Evolutionary conservation across 495 filamentous ascomycete genomes (phyloP), one percentile per base, ranked within the genome.

Genomic region (Cenococcum geophilum): DNA sequence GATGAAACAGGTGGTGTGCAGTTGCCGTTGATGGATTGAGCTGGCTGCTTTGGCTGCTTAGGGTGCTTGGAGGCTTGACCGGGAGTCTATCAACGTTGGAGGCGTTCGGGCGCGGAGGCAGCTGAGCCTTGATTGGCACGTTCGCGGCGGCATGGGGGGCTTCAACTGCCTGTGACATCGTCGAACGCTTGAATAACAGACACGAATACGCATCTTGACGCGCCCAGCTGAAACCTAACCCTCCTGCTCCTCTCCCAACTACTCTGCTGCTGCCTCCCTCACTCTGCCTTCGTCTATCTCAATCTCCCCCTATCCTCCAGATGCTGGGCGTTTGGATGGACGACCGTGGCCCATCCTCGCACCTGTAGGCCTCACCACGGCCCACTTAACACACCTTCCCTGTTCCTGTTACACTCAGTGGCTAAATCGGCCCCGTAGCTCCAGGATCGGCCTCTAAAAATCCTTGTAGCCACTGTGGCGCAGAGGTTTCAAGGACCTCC

Each of bases 161-260:
- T 18, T 27, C 62, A 51, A 58, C 57, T 42, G 57, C 57, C 59
- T 59, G 22, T 48, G 57, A 34, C 21, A 59, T 50, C 20, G 18
- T 51, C 18, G n/a, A 52, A 23, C 20, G 43, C 43, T 21, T 51
- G 22, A 58, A 23, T 21, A 9, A 32, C 40, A 21, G 47, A 35
- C 2, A 58, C 47, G 32, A 48, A 52, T 47, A 36, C n/a, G 43
- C 20, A 43, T 34, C 10, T 5, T 53, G 57, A 50, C 36, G 36
- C 42, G 51, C 36, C 58, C 21, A 52, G 47, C 57, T 64, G 62
- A 64, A 61, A 61, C 63, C 40, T 48, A 18, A 45, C 35, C 20
- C 25, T 59, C 47, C 22, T 51, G 45, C 45, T 37, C 53, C 48
- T 57, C 49, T 36, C 27, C 10, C 22, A 61, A 55, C 59, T 10